Conservation (phyloP, 345 rosid species). For the Hibiscus syriacus region DNA sequence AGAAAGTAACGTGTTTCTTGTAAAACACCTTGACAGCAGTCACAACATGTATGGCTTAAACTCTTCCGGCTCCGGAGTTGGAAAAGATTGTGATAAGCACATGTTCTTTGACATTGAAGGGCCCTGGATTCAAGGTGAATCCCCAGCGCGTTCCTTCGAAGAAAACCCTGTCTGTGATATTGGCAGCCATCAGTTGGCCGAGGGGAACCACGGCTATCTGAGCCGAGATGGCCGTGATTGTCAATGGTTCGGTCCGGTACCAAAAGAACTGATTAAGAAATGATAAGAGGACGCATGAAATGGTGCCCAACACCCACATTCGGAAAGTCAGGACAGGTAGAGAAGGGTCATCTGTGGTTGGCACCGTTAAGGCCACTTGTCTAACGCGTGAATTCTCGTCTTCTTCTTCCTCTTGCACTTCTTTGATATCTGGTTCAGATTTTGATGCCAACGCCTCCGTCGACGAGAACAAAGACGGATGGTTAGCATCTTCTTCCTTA, state of each 20-base stretch:
- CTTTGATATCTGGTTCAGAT: constrained; percentile 8
- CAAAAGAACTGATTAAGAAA: constrained; percentile 94
- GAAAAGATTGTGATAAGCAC: constrained; percentile 91
- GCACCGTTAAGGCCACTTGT: constrained; percentile 94
- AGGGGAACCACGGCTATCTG: constrained; percentile 94
- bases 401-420: constrained; percentile 18
- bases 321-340: constrained; percentile 82
- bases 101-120: constrained; percentile 95
- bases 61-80: constrained; percentile 95
- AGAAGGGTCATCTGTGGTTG: constrained; percentile 72
- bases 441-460: constrained; percentile 3
- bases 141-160: constrained; percentile 60
- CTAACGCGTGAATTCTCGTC: constrained; percentile 59
- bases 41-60: constrained; percentile 62
- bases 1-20: constrained; percentile 67
- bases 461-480: constrained; percentile 11
- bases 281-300: constrained; percentile 59
- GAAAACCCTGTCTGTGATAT: constrained; percentile 58
- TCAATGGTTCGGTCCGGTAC: constrained; percentile 87
- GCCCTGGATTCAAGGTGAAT: constrained; percentile 87
- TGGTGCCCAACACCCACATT: constrained; percentile 94
- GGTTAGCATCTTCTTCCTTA: no score
- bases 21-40: constrained; percentile 88
- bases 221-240: constrained; percentile 93
- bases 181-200: constrained; percentile 85